Conservation (phyloP, 495 filamentous ascomycete species). For the Sordaria brevicollis region DNA sequence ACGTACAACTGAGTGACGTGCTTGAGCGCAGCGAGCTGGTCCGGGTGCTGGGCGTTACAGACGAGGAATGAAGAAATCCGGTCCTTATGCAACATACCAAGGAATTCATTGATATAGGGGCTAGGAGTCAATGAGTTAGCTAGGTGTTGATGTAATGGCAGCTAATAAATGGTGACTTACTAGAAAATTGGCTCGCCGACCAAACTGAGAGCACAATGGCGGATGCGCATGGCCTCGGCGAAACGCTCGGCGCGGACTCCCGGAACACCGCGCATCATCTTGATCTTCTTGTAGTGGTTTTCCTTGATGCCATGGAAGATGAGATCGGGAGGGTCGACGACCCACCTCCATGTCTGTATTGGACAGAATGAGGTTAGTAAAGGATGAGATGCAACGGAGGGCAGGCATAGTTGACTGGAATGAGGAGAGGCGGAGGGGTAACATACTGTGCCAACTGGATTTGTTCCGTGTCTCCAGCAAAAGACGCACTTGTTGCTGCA, state of each 20-base stretch:
- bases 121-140: too few species aligned
- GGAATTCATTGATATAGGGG: slow-evolving; percentile 87
- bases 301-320: slow-evolving; percentile 86
- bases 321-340: slow-evolving; percentile 76
- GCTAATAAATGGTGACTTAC: too few species aligned
- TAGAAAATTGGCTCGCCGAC: slow-evolving; percentile 98
- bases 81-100: slow-evolving; percentile 68
- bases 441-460: slow-evolving; percentile 91
- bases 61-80: slow-evolving; percentile 91
- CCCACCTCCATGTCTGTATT: slow-evolving; percentile 96
- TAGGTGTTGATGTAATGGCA: too few species aligned
- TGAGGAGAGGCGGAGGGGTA: too few species aligned
- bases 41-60: slow-evolving; percentile 96
- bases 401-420: too few species aligned
- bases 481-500: slow-evolving; percentile 99
- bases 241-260: slow-evolving; percentile 88
- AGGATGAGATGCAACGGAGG: too few species aligned
- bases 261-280: slow-evolving; percentile 87
- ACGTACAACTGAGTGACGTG: slow-evolving; percentile 93
- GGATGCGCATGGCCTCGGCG: slow-evolving; percentile 82
- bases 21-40: slow-evolving; percentile 68
- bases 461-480: slow-evolving; percentile 96
- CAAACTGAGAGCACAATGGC: slow-evolving; percentile 81
- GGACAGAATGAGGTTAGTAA: too few species aligned
- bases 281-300: slow-evolving; percentile 93